Conservation (phyloP, 2,329 filamentous ascomycete genomes). For the Colletotrichum musicola region DNA sequence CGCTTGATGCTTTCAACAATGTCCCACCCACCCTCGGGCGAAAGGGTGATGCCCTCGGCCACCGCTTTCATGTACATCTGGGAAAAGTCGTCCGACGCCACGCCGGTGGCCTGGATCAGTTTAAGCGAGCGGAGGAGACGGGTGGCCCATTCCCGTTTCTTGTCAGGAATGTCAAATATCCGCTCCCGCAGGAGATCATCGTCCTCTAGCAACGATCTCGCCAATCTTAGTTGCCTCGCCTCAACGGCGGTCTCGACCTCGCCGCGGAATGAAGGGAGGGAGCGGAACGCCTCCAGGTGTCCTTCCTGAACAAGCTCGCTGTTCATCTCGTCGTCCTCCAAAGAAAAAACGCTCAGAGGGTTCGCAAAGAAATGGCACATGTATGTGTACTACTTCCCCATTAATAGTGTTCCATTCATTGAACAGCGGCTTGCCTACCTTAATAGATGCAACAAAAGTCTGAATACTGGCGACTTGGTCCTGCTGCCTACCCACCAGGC, state of each 20-base stretch:
- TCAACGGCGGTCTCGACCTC: slow-evolving; percentile 63
- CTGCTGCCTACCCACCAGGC: slow-evolving; percentile 77
- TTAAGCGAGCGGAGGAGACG: slow-evolving; percentile 63
- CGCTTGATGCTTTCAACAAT: slow-evolving; percentile 71
- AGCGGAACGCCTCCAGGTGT: slow-evolving; percentile 76
- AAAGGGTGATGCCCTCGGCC: slow-evolving; percentile 63
- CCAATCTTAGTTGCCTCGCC: slow-evolving; percentile 54
- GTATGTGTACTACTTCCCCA: slow-evolving; percentile 74
- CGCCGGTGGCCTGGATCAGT: slow-evolving; percentile 55
- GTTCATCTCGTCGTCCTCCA: slow-evolving; percentile 42
- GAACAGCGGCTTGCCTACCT: slow-evolving; percentile 59
- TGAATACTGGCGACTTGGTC: slow-evolving; percentile 84
- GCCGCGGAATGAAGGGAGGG: slow-evolving; percentile 76
- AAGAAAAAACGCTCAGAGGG: slow-evolving; percentile 73
- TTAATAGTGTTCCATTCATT: slow-evolving; percentile 27
- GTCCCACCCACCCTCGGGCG: slow-evolving; percentile 62
- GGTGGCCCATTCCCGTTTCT: slow-evolving; percentile 53
- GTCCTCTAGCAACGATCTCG: slow-evolving; percentile 70
- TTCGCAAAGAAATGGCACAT: slow-evolving; percentile 91
- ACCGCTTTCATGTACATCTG: slow-evolving; percentile 73
- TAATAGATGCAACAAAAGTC: slow-evolving; percentile 76
- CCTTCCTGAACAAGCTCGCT: slow-evolving; percentile 63
- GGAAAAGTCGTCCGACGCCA: slow-evolving; percentile 58
- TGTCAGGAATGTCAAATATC: slow-evolving; percentile 49
- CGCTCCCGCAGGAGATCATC: slow-evolving; percentile 66